Conservation (phyloP, 306 rosid genomes). For the Cicer cuneatum region DNA sequence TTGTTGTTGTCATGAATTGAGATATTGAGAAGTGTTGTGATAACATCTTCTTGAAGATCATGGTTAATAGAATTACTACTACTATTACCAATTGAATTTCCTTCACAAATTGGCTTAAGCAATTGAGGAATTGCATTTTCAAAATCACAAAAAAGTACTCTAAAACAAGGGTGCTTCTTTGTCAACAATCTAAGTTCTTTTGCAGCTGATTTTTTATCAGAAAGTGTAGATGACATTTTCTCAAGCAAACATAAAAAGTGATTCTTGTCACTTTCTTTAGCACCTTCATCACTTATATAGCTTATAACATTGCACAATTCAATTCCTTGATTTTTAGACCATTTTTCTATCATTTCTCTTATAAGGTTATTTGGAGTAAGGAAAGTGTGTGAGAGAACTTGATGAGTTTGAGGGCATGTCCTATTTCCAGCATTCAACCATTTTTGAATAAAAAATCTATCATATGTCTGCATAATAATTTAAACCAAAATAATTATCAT, state of each 20-base stretch:
- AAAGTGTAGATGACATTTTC: constrained; percentile 68
- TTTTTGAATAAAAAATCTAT: constrained; percentile 73
- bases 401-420: constrained; percentile 80
- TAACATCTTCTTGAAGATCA: constrained; percentile 85
- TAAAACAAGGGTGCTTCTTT: constrained; percentile 75
- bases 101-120: constrained; percentile 70
- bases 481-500: constrained; percentile 31
- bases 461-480: constrained; percentile 75
- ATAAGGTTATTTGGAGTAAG: constrained; percentile 81
- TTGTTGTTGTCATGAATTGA: constrained; percentile 90
- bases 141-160: constrained; percentile 79
- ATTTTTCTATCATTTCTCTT: constrained; percentile 72
- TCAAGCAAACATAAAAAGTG: constrained; percentile 66
- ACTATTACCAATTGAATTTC: constrained; percentile 44
- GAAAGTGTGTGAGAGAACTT: constrained; percentile 77
- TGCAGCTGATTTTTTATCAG: constrained; percentile 80
- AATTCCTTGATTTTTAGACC: constrained; percentile 72
- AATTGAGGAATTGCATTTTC: constrained; percentile 66
- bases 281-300: constrained; percentile 56
- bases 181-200: constrained; percentile 86
- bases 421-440: constrained; percentile 82
- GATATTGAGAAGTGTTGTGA: constrained; percentile 85
- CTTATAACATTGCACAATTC: constrained; percentile 60
- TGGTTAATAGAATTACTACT: constrained; percentile 22
- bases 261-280: constrained; percentile 63